Evolutionary conservation across 1,284 basidiomycete species (phyloP).

Genomic region (Melampsora larici-populina): DNA sequence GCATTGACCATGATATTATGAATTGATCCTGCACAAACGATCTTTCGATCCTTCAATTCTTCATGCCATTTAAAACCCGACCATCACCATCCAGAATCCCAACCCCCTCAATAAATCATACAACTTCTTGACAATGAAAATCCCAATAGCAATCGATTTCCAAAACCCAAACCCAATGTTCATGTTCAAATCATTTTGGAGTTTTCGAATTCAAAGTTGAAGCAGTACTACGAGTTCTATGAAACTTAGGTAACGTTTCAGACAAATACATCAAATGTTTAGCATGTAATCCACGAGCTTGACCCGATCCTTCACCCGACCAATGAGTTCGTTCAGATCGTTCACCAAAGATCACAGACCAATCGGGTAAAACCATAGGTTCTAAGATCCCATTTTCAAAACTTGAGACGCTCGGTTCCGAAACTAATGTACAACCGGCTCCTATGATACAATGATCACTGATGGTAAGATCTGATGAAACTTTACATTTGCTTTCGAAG

Average conservation of each 20-base stretch:
- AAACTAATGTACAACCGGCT: slow-evolving; percentile 13
- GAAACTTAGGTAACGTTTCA: slow-evolving; percentile 42
- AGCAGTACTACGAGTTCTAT: slow-evolving; percentile 2
- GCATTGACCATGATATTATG: too few relatives aligned
- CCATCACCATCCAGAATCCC: too few relatives aligned
- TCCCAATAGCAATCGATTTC: too few relatives aligned
- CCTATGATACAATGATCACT: slow-evolving; percentile 25
- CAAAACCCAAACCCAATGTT: too few relatives aligned
- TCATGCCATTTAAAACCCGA: too few relatives aligned
- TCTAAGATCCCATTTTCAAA: background rate
- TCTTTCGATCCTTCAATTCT: too few relatives aligned
- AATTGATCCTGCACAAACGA: too few relatives aligned
- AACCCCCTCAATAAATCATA: too few relatives aligned
- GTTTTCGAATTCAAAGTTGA: background rate
- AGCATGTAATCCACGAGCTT: slow-evolving; percentile 25
- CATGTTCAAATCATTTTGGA: background rate
- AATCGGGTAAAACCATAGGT: slow-evolving; percentile 2
- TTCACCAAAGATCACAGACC: slow-evolving; percentile 31
- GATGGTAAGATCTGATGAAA: slow-evolving; percentile 12
- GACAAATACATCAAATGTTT: slow-evolving; percentile 33
- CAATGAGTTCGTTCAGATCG: background rate
- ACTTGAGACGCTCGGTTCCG: slow-evolving; percentile 1
- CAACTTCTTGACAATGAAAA: too few relatives aligned
- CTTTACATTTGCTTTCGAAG: slow-evolving; percentile 35
- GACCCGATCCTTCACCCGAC: slow-evolving; percentile 34